Percentiles rank a stretch among this genome's conserved stretches.
Evolutionary conservation across 441 rosid genomes (phyloP).

Genomic region (Aquilaria agallochum): DNA sequence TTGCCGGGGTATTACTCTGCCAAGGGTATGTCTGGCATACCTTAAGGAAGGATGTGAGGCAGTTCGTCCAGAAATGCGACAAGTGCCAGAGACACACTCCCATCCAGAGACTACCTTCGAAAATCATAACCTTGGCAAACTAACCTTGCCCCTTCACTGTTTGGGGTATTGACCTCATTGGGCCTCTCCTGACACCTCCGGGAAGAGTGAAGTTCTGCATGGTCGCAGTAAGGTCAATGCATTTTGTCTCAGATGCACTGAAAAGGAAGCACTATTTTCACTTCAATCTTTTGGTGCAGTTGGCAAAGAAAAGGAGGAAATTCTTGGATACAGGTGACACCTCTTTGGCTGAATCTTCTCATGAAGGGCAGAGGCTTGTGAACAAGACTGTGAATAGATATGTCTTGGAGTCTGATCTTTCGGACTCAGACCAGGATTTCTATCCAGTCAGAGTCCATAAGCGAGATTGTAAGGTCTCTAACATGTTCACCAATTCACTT

Average conservation of each 20-base stretch:
- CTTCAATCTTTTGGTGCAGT: constrained; percentile 13
- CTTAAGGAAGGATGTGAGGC: too few relatives aligned
- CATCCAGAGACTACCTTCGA: too few relatives aligned
- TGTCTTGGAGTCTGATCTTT: constrained; percentile 21
- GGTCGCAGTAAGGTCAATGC: constrained; percentile 19
- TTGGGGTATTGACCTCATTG: too few relatives aligned
- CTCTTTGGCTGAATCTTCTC: constrained; percentile 33
- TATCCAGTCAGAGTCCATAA: constrained; percentile 17
- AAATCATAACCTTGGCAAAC: too few relatives aligned
- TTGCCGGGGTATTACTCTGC: too few relatives aligned
- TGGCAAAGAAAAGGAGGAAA: constrained; percentile 38
- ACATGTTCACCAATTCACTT: constrained; percentile 18
- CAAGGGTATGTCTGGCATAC: too few relatives aligned
- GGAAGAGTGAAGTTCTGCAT: too few relatives aligned
- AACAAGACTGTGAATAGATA: constrained; percentile 35
- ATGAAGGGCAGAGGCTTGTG: constrained; percentile 38
- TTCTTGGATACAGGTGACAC: constrained; percentile 28
- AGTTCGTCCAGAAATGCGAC: too few relatives aligned
- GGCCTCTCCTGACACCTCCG: too few relatives aligned
- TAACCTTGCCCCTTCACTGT: too few relatives aligned
- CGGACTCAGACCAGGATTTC: constrained; percentile 46
- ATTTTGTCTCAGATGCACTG: constrained; percentile 2
- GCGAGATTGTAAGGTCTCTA: neutral
- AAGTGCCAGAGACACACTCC: too few relatives aligned
- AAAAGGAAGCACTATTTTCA: too few relatives aligned